phyloP scores from a whole-genome alignment of 2,329 filamentous ascomycete species.

The Arthrobotrys conoides region DNA sequence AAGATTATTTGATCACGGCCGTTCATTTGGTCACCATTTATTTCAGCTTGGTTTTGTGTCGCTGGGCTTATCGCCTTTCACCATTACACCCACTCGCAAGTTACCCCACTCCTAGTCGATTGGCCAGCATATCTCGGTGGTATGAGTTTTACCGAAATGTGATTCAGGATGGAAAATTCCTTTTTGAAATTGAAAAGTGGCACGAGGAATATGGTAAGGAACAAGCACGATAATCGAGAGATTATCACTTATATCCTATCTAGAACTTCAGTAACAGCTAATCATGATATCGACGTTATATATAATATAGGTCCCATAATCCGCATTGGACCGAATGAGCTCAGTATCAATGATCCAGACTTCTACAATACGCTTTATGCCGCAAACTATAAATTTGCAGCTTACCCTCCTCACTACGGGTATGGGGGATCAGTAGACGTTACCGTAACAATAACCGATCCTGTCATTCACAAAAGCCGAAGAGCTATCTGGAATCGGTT shows the following conservation, averaged over 20 bases:
- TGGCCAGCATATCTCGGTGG: conserved; percentile 4
- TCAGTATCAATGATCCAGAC: conserved; percentile 25
- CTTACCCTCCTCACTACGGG: neutral
- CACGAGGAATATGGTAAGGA: conserved; percentile 13
- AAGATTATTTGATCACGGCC: neutral
- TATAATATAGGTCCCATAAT: conserved; percentile 10
- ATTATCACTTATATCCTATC: no score
- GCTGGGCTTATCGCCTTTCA: conserved; percentile 23
- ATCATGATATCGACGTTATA: no score
- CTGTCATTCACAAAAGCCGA: neutral
- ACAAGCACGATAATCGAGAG: neutral
- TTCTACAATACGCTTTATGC: conserved; percentile 18
- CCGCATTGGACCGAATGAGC: conserved; percentile 37
- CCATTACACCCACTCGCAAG: conserved; percentile 24
- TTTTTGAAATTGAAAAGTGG: conserved; percentile 17
- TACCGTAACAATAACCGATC: neutral
- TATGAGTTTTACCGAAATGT: conserved; percentile 26
- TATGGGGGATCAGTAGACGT: neutral
- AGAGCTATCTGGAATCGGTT: neutral
- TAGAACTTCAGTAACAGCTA: no score
- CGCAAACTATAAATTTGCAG: conserved; percentile 24
- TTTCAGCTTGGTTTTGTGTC: neutral
- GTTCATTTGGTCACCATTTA: neutral
- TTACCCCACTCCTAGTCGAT: conserved; percentile 16
- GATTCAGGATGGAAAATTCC: neutral